phyloP scores from a whole-genome alignment of 2,329 filamentous ascomycete genomes.

The Scleromitrula shiraiana region DNA sequence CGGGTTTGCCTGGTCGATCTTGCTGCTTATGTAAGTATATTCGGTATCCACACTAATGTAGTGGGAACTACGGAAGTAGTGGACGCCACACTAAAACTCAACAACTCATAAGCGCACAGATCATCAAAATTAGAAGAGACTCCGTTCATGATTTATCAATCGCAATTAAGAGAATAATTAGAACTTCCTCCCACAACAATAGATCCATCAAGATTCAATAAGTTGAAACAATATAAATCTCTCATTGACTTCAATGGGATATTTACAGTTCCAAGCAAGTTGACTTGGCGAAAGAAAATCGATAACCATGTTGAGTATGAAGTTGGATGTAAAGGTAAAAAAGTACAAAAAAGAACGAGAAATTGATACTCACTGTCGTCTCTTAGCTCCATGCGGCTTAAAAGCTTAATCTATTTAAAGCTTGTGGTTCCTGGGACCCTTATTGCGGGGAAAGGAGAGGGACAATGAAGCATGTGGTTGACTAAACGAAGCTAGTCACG shows the following conservation, averaged over 20 bases:
- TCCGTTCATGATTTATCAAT: not conserved
- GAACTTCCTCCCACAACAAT: not conserved
- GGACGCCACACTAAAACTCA: not conserved
- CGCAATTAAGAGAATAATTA: not conserved
- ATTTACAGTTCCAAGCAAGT: not conserved
- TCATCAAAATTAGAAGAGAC: not conserved
- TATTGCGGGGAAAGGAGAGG: constrained; percentile 1
- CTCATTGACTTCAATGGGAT: not conserved
- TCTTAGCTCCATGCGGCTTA: constrained; percentile 15
- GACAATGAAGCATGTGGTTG: too few relatives aligned
- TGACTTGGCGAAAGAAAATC: not conserved
- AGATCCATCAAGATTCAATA: not conserved
- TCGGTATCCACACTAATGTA: constrained; percentile 5
- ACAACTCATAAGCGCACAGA: not conserved
- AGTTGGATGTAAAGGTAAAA: not conserved
- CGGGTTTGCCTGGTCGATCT: constrained; percentile 5
- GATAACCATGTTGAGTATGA: not conserved
- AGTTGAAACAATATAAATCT: not conserved
- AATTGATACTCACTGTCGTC: constrained; percentile 6
- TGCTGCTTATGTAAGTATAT: too few relatives aligned
- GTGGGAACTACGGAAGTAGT: not conserved
- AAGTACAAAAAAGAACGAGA: not conserved
- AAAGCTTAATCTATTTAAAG: constrained; percentile 17
- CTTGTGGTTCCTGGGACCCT: constrained; percentile 7
- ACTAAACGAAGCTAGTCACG: too few relatives aligned